Percentiles rank a stretch among this genome's conserved stretches.
These are phyloP conservation scores for Maudiozyma barnettii DNA, from an alignment of 805 yeast species.

Conservation along the genomic window DNA sequence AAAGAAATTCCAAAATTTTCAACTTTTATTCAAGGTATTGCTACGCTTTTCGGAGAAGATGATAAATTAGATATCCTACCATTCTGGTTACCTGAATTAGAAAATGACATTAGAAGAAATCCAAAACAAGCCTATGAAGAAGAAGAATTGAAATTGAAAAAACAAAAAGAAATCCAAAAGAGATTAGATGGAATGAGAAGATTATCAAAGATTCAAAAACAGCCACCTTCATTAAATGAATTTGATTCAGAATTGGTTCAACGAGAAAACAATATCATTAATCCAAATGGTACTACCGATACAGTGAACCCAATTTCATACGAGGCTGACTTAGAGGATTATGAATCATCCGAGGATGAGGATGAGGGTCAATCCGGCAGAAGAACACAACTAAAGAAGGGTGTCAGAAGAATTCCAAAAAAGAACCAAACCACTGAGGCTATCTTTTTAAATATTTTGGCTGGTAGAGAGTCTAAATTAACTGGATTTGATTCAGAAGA, in stretches of 20 bases:
- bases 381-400: conserved; percentile 6
- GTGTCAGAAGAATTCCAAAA: conserved; percentile 10
- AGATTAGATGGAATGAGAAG: conserved; percentile 32
- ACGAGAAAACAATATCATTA: neutral
- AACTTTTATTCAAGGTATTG: conserved; percentile 87
- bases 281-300: neutral
- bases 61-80: conserved; percentile 76
- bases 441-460: conserved; percentile 30
- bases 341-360: conserved; percentile 44
- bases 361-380: conserved; percentile 3
- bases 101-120: conserved; percentile 61
- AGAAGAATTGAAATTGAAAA: conserved; percentile 44
- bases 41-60: conserved; percentile 80
- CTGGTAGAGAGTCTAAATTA: conserved; percentile 35
- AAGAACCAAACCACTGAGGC: conserved; percentile 20
- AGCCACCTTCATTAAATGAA: neutral
- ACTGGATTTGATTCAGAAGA: conserved; percentile 74
- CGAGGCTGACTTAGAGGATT: conserved; percentile 45
- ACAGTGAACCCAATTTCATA: neutral
- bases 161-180: conserved; percentile 32
- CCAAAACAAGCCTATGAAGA: conserved; percentile 74
- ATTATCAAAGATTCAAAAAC: conserved; percentile 17
- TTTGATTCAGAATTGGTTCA: neutral
- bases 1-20: conserved; percentile 92
- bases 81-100: conserved; percentile 90